Evolutionary conservation across 2,329 filamentous ascomycete genomes (phyloP).

Genomic region (Helotiales sp.): DNA sequence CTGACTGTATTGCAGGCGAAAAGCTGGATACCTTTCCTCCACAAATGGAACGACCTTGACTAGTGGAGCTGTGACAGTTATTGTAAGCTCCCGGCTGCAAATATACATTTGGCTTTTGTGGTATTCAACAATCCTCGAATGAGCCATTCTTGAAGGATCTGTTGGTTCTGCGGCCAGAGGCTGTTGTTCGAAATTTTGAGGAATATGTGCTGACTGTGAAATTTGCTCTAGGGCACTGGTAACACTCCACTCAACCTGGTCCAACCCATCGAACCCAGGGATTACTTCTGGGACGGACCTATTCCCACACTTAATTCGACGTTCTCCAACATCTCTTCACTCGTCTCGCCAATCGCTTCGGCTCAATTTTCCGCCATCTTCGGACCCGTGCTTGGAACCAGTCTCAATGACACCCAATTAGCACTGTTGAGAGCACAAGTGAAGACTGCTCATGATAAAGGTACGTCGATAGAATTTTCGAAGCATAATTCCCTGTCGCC

Average conservation of each 20-base stretch:
- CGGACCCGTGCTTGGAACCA: conserved; percentile 47
- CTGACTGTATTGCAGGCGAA: conserved; percentile 18
- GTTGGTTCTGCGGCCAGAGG: too few relatives aligned
- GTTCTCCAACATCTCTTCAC: conserved; percentile 30
- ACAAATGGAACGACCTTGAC: conserved; percentile 25
- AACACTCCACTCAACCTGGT: conserved; percentile 49
- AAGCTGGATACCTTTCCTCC: conserved; percentile 35
- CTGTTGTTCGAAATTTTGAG: too few relatives aligned
- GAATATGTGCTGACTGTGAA: too few relatives aligned
- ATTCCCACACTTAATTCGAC: conserved; percentile 29
- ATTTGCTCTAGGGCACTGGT: too few relatives aligned
- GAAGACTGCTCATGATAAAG: conserved; percentile 46
- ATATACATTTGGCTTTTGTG: too few relatives aligned
- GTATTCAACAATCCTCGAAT: too few relatives aligned
- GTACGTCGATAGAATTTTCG: too few relatives aligned
- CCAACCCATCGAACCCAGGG: conserved; percentile 42
- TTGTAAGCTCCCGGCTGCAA: too few relatives aligned
- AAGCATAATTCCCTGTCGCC: too few relatives aligned
- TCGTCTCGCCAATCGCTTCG: conserved; percentile 46
- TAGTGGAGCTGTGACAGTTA: conserved; percentile 29
- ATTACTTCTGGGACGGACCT: conserved; percentile 60
- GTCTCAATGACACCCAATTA: conserved; percentile 47
- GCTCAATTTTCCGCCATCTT: conserved; percentile 54
- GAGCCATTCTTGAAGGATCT: too few relatives aligned
- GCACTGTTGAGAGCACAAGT: conserved; percentile 45